Evolutionary conservation across 1,139 yeast genomes (phyloP), one percentile per base, ranked within the genome.

Genomic region (Suhomyces coccinellae): DNA sequence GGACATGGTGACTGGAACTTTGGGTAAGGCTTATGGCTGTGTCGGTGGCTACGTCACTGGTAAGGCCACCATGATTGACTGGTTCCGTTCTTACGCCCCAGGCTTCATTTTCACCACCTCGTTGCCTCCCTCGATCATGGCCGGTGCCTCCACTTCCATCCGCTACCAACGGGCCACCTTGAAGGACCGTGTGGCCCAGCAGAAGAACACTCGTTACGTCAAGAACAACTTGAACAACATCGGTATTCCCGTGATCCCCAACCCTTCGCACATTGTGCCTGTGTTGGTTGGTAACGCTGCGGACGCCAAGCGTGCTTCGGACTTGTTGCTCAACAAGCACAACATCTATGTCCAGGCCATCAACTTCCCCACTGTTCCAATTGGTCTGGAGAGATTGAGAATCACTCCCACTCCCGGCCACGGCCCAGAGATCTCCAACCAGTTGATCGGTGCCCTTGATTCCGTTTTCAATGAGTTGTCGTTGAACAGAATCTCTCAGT

Each of bases 391-490:
- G 72, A 83, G 99, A 65, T 80, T 93, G 62, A 83, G 99, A 71
- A 85, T 93, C 62, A 93, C 99, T 15, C 98, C 99, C 44, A 91
- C 99, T 35, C 99, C 99, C 34, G 98, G 97, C 45, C 99, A 93
- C 67, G 80, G 82, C 28, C 76, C 82, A 47, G 86, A 85, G 51
- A 76, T 88, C 46, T 79, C 93, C 48, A 88, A 90, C 63, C 79
- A 83, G 53, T 78, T 93, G 57, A 77, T 93, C 49, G 78, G 71
- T 12, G 91, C 97, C 6, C 74, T 95, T 42, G 96, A 89, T 57
- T 78, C 81, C 41, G 90, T 91, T 24, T 93, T 93, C 73, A 75
- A 73, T 39, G 87, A 85, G 53, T 77, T 91, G 66, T 76, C 75
- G 48, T 78, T 93, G 65, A 82, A 84, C 65, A 85, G 95, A 64